phyloP scores from a whole-genome alignment of 2,329 filamentous ascomycete species.

The Colletotrichum lindemuthianum region DNA sequence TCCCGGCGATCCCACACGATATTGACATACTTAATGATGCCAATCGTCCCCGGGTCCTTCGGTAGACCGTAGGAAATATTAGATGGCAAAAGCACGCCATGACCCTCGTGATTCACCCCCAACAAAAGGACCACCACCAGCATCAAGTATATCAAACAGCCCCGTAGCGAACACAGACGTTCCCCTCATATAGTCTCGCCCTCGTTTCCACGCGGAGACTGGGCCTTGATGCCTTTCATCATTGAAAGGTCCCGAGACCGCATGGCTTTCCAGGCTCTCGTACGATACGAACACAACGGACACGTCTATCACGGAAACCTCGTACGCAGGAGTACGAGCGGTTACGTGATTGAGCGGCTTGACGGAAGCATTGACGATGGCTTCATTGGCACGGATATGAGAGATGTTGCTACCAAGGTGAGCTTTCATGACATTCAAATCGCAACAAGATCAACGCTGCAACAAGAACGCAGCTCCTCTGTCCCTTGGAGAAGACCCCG shows the following conservation, averaged over 20 bases:
- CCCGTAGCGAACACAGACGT: too few species aligned
- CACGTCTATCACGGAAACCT: conserved; percentile 9
- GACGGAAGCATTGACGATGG: conserved; percentile 2
- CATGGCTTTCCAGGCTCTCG: conserved; percentile 20
- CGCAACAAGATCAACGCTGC: neutral
- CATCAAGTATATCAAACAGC: too few species aligned
- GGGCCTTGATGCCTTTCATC: conserved; percentile 18
- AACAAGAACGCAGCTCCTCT: conserved; percentile 23
- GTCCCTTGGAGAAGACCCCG: conserved; percentile 26
- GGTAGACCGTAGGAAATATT: too few species aligned
- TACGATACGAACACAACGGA: conserved; percentile 19
- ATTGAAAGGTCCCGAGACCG: conserved; percentile 5
- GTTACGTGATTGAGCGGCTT: conserved; percentile 11
- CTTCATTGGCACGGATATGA: conserved; percentile 5
- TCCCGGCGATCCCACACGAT: too few species aligned
- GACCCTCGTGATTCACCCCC: too few species aligned
- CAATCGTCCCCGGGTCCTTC: too few species aligned
- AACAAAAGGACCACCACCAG: too few species aligned
- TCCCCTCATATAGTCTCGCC: neutral
- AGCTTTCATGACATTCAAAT: neutral
- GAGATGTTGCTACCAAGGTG: conserved; percentile 6
- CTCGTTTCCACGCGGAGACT: neutral
- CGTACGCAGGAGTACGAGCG: conserved; percentile 16
- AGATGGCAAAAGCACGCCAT: too few species aligned
- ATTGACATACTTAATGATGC: too few species aligned